phyloP scores from a whole-genome alignment of 768 basidiomycete genomes.

The Mycena haematopus region DNA sequence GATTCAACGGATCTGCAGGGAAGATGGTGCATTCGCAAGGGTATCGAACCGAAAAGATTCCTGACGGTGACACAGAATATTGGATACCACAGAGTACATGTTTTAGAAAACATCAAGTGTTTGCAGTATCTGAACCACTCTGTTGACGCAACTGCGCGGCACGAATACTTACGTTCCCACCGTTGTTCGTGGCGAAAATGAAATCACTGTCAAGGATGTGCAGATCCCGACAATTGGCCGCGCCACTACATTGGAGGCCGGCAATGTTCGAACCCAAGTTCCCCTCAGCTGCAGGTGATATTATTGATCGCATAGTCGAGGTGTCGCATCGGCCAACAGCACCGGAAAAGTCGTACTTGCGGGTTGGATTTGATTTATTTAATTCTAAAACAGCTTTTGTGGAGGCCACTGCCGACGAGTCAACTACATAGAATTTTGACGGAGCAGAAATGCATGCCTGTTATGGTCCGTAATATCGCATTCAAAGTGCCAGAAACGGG shows the following conservation, averaged over 20 bases:
- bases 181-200: constrained; percentile 5
- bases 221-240: constrained; percentile 35
- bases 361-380: no score
- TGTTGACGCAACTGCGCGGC: constrained; percentile 21
- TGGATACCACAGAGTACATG: no score
- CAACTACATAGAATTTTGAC: no score
- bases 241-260: constrained; percentile 41
- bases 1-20: constrained; percentile 1
- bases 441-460: no score
- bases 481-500: no score
- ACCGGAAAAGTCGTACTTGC: no score
- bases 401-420: no score
- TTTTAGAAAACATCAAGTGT: background rate
- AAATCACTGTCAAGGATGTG: constrained; percentile 15
- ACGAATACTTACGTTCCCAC: constrained; percentile 20
- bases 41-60: background rate
- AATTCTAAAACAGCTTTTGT: no score
- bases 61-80: no score
- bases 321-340: constrained; percentile 39
- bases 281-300: constrained; percentile 36
- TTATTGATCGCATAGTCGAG: constrained; percentile 41
- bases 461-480: no score
- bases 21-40: no score
- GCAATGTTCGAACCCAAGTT: constrained; percentile 36
- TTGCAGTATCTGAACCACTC: constrained; percentile 8